These are phyloP conservation scores for Saksenaea oblongispora DNA, from an alignment of 371 early-diverging fungal species.

Conservation along the genomic window DNA sequence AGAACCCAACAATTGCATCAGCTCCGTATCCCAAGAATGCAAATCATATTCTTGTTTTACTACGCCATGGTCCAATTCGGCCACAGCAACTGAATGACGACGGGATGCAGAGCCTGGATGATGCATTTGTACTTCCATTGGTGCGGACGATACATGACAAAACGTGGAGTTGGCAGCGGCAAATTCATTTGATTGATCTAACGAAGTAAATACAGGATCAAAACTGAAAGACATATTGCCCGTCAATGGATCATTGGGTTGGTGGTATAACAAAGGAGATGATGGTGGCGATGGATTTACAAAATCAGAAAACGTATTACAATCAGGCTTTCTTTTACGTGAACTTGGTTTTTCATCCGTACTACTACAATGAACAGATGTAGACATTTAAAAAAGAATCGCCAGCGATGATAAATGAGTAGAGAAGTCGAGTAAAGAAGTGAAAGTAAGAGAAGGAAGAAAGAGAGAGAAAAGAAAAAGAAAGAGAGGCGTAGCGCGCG, in stretches of 20 bases:
- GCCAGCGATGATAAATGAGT: constrained; percentile 20
- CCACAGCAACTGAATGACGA: constrained; percentile 35
- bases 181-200: constrained; percentile 8
- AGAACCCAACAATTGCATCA: constrained; percentile 22
- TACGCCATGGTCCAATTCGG: constrained; percentile 22
- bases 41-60: constrained; percentile 23
- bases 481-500: neutral
- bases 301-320: constrained; percentile 27
- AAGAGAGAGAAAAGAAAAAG: constrained; percentile 12
- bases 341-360: constrained; percentile 15
- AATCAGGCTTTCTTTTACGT: constrained; percentile 34
- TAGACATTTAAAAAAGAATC: constrained; percentile 19
- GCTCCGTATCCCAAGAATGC: constrained; percentile 15
- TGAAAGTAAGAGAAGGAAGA: neutral
- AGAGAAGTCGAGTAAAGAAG: constrained; percentile 5
- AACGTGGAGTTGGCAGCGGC: constrained; percentile 1
- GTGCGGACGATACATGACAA: constrained; percentile 3
- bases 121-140: constrained; percentile 1
- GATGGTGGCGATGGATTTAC: constrained; percentile 29
- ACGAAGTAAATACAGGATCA: constrained; percentile 7
- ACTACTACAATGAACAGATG: neutral
- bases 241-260: neutral
- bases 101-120: constrained; percentile 13
- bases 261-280: constrained; percentile 11
- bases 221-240: constrained; percentile 7